These are phyloP conservation scores for Geotrichum phurueaensis DNA, from an alignment of 1,139 yeast species.

Conservation along the genomic window DNA sequence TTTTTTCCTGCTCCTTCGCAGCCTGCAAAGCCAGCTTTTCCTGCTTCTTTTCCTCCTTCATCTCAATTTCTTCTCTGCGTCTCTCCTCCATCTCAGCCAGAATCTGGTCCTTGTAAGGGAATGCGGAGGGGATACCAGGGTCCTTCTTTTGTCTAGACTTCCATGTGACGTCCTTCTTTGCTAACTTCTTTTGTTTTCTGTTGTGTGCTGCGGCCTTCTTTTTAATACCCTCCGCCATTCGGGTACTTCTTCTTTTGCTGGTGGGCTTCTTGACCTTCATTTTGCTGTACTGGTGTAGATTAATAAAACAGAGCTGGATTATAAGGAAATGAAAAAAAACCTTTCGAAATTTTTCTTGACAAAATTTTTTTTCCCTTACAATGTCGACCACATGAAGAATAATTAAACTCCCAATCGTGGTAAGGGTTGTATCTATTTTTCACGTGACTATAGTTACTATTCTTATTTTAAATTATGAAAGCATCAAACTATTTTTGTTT, in stretches of 20 bases:
- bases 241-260: slow-evolving; percentile 81
- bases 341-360: not conserved
- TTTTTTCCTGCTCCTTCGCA: slow-evolving; percentile 23
- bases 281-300: not conserved
- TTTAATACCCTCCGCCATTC: slow-evolving; percentile 91
- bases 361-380: not conserved
- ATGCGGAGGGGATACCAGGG: slow-evolving; percentile 89
- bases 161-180: slow-evolving; percentile 93
- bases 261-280: slow-evolving; percentile 37
- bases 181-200: slow-evolving; percentile 71
- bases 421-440: not conserved
- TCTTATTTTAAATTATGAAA: not conserved
- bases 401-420: slow-evolving; percentile 6
- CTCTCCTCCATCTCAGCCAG: slow-evolving; percentile 73
- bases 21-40: slow-evolving; percentile 11
- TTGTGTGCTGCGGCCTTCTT: slow-evolving; percentile 91
- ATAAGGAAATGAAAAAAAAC: not conserved
- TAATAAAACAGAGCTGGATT: not conserved
- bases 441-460: not conserved
- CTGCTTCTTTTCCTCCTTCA: slow-evolving; percentile 17
- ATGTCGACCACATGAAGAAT: not conserved
- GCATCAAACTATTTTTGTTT: not conserved
- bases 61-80: slow-evolving; percentile 44
- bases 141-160: slow-evolving; percentile 76
- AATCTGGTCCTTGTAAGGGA: slow-evolving; percentile 87